Conservation (phyloP, 2,329 filamentous ascomycete genomes). For the Diplodia corticola region DNA sequence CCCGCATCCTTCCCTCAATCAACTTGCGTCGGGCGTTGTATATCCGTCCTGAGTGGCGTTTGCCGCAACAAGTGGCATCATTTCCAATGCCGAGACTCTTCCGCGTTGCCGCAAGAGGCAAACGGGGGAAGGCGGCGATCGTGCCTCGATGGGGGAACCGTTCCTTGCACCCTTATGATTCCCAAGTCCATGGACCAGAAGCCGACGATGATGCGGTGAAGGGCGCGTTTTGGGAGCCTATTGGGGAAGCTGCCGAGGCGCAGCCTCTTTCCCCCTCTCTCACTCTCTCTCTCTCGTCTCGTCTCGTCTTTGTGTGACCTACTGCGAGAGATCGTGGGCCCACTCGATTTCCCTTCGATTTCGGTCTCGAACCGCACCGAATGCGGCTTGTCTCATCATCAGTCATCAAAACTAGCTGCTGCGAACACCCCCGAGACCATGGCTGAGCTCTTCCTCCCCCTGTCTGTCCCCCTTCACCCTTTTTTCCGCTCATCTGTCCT, state of each 20-base stretch:
- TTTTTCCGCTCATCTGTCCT: neutral
- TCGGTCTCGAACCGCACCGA: neutral
- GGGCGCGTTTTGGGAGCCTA: neutral
- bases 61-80: neutral
- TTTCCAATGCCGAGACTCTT: neutral
- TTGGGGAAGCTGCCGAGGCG: neutral
- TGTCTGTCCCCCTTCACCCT: neutral
- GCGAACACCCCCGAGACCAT: neutral
- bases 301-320: neutral
- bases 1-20: neutral
- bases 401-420: slow-evolving; percentile 7
- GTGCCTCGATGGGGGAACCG: neutral
- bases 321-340: neutral
- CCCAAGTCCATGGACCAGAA: neutral
- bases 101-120: neutral
- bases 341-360: neutral
- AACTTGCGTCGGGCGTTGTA: neutral
- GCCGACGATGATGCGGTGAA: neutral
- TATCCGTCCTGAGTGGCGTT: slow-evolving; percentile 5
- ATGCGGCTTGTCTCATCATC: slow-evolving; percentile 12
- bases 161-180: neutral
- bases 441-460: neutral
- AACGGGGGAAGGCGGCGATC: neutral
- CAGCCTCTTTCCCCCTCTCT: too few species aligned
- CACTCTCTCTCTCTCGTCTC: neutral